phyloP scores from a whole-genome alignment of 2,329 filamentous ascomycete genomes.

The Phialemoniopsis sp. region DNA sequence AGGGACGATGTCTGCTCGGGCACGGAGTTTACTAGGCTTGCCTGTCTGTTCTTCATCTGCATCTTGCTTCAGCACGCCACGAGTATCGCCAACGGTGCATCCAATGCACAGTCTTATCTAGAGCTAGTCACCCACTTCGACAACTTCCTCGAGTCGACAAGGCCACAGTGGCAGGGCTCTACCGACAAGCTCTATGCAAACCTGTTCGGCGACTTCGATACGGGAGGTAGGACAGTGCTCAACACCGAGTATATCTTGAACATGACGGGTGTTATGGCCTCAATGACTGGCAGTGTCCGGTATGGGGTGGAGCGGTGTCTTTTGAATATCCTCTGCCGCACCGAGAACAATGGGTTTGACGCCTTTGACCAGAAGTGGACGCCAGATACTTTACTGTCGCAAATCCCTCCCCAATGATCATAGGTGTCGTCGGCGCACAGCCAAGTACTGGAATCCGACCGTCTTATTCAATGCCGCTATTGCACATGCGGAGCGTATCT shows the following conservation, averaged over 20 bases:
- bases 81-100: too few relatives aligned
- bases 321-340: constrained; percentile 1
- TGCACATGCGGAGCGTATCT: too few relatives aligned
- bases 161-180: neutral
- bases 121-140: constrained; percentile 2
- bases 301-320: constrained; percentile 6
- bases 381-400: constrained; percentile 4
- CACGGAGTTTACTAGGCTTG: neutral
- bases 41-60: constrained; percentile 3
- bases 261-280: constrained; percentile 4
- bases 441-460: too few relatives aligned
- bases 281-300: constrained; percentile 4
- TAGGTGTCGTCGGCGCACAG: constrained; percentile 5
- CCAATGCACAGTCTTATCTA: too few relatives aligned
- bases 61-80: neutral
- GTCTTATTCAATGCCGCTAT: too few relatives aligned
- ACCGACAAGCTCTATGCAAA: constrained; percentile 1
- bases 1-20: constrained; percentile 1
- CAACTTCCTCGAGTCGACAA: too few relatives aligned
- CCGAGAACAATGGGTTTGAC: neutral
- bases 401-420: too few relatives aligned
- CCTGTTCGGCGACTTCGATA: neutral
- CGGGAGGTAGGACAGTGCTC: neutral
- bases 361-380: constrained; percentile 2
- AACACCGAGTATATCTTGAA: constrained; percentile 2